Evolutionary conservation across 176 grass and related monocot genomes (phyloP).

Genomic region (Dendrocalamus sinicus): DNA sequence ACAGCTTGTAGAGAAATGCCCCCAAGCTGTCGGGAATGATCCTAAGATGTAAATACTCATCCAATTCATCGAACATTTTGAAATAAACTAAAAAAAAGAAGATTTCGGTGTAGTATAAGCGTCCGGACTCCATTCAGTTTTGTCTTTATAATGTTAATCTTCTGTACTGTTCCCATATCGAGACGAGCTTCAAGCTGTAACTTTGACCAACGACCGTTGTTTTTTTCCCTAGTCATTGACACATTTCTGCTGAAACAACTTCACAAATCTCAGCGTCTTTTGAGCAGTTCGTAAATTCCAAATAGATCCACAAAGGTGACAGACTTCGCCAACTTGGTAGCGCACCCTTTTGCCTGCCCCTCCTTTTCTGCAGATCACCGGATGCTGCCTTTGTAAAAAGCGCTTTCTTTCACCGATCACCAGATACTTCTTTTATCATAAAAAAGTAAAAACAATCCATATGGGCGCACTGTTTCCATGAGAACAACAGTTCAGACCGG

Average conservation of each 20-base stretch:
- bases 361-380: neutral
- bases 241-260: neutral
- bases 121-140: neutral
- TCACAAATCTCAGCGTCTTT: neutral
- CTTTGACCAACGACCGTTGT: neutral
- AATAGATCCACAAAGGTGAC: neutral
- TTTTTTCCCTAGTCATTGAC: neutral
- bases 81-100: conserved; percentile 37
- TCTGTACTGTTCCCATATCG: neutral
- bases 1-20: conserved; percentile 44
- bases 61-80: conserved; percentile 40
- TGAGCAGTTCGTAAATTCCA: neutral
- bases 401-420: neutral
- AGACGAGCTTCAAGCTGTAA: neutral
- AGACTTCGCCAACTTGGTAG: neutral
- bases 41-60: conserved; percentile 57
- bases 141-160: neutral
- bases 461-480: neutral
- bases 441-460: neutral
- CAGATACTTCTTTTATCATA: neutral
- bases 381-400: neutral
- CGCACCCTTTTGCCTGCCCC: neutral
- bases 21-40: conserved; percentile 10
- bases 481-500: neutral
- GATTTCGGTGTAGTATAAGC: neutral